Conservation (phyloP, 441 rosid species). For the Populus hybrid region DNA sequence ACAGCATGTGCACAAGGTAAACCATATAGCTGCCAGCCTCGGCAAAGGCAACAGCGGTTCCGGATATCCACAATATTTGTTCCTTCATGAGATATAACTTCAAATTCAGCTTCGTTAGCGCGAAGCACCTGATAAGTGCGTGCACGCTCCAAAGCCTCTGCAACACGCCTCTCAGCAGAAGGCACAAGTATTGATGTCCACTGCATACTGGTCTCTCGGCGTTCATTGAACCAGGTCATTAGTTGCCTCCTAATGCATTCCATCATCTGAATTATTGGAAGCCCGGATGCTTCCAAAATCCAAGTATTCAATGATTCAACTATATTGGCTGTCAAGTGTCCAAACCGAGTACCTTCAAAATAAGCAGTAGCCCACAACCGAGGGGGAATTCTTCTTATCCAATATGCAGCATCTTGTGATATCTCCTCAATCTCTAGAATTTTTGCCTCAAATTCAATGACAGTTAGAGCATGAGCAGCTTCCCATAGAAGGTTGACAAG, state of each 20-base stretch:
- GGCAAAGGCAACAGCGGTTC: constrained; percentile 84
- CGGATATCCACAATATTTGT: constrained; percentile 87
- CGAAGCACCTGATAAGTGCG: constrained; percentile 88
- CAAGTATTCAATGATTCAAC: constrained; percentile 75
- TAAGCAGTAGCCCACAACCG: constrained; percentile 94
- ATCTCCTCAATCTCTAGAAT: constrained; percentile 82
- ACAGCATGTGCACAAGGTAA: constrained; percentile 97
- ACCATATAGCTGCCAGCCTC: constrained; percentile 96
- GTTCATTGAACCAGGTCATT: constrained; percentile 96
- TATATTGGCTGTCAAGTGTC: constrained; percentile 85
- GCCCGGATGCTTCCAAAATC: constrained; percentile 94
- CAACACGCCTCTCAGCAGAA: constrained; percentile 80
- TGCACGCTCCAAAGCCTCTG: constrained; percentile 85
- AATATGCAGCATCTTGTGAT: constrained; percentile 91
- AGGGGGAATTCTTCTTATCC: constrained; percentile 88
- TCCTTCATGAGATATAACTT: constrained; percentile 93
- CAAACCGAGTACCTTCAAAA: constrained; percentile 88
- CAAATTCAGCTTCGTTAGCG: constrained; percentile 95
- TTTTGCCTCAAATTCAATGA: constrained; percentile 87
- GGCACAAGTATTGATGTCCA: constrained; percentile 97
- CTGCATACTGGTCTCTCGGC: constrained; percentile 88
- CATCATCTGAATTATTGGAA: constrained; percentile 97
- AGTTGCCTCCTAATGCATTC: constrained; percentile 93
- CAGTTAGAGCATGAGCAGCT: constrained; percentile 89
- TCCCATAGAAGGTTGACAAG: constrained; percentile 90